Evolutionary conservation across 139 green algal genomes (phyloP).

Genomic region (Chlamydomonas schloesseri): DNA sequence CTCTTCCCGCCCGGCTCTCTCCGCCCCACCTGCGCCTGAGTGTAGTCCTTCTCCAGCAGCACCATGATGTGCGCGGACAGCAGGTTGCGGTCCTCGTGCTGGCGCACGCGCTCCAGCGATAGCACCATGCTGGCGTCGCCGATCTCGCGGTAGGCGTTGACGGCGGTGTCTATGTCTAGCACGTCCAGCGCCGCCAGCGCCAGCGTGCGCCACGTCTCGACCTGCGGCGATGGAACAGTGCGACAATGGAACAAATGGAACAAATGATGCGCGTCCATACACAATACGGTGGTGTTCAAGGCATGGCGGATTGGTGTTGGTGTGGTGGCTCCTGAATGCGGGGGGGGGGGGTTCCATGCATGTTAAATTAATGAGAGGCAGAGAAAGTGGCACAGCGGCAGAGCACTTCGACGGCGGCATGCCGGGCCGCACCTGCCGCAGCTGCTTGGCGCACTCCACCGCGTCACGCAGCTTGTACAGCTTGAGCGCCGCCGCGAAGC

Average conservation of each 20-base stretch:
- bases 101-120: slow-evolving; percentile 68
- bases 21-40: slow-evolving; percentile 58
- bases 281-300: too few relatives aligned
- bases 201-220: slow-evolving; percentile 68
- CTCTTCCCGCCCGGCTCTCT: not conserved
- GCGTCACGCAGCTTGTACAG: slow-evolving; percentile 64
- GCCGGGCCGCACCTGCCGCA: slow-evolving; percentile 37
- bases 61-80: slow-evolving; percentile 78
- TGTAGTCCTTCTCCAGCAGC: slow-evolving; percentile 73
- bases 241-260: too few relatives aligned
- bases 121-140: slow-evolving; percentile 78
- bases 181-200: slow-evolving; percentile 66
- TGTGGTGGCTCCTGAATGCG: too few relatives aligned
- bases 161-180: slow-evolving; percentile 76
- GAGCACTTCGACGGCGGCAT: too few relatives aligned
- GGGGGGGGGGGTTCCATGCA: too few relatives aligned
- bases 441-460: slow-evolving; percentile 59
- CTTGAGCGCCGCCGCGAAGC: slow-evolving; percentile 55
- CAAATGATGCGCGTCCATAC: too few relatives aligned
- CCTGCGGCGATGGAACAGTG: too few relatives aligned
- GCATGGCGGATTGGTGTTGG: too few relatives aligned
- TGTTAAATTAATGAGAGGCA: too few relatives aligned
- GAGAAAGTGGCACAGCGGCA: too few relatives aligned
- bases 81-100: slow-evolving; percentile 80
- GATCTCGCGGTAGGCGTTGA: slow-evolving; percentile 66